These are phyloP conservation scores for Phylloporus sp. DNA, from an alignment of 768 basidiomycete genomes.

Conservation along the genomic window DNA sequence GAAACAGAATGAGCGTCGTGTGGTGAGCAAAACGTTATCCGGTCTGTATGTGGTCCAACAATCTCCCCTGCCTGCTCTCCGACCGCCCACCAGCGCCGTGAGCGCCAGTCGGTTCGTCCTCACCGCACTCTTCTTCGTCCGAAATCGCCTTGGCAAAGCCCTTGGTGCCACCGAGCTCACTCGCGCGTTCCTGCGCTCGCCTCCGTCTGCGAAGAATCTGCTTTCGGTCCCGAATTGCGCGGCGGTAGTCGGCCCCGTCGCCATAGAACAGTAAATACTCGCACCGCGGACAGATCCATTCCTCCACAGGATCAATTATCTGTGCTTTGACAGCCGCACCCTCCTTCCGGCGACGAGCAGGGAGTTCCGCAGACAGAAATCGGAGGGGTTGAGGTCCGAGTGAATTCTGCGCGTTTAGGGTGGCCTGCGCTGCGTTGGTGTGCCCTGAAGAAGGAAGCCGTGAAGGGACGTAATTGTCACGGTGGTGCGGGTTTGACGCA, in stretches of 20 bases:
- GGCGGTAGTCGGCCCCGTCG: constrained; percentile 62
- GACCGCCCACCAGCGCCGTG: constrained; percentile 7
- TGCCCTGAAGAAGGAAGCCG: constrained; percentile 56
- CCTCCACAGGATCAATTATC: constrained; percentile 64
- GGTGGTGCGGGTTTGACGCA: constrained; percentile 92
- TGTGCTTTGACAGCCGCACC: constrained; percentile 27
- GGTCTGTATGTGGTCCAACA: constrained; percentile 17
- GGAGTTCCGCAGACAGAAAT: constrained; percentile 68
- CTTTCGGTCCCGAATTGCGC: constrained; percentile 68
- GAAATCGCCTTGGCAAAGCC: constrained; percentile 14
- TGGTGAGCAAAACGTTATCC: constrained; percentile 19
- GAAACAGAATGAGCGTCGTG: constrained; percentile 9
- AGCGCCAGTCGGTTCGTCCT: constrained; percentile 10
- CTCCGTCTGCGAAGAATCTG: constrained; percentile 70
- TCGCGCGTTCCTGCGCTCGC: constrained; percentile 65
- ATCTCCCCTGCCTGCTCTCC: constrained; percentile 13
- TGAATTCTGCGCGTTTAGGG: constrained; percentile 42
- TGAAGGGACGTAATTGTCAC: constrained; percentile 90
- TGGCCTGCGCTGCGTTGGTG: constrained; percentile 36
- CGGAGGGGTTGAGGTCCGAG: constrained; percentile 60
- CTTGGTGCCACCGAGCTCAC: constrained; percentile 26
- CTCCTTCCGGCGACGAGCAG: constrained; percentile 39
- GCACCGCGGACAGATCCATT: constrained; percentile 94
- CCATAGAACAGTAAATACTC: constrained; percentile 92
- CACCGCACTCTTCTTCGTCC: constrained; percentile 25